A percentile compares a stretch with the other conserved stretches of the same genome.
Conservation (phyloP, 148 eudicot genomes). For the Rhododendron ovatum region DNA sequence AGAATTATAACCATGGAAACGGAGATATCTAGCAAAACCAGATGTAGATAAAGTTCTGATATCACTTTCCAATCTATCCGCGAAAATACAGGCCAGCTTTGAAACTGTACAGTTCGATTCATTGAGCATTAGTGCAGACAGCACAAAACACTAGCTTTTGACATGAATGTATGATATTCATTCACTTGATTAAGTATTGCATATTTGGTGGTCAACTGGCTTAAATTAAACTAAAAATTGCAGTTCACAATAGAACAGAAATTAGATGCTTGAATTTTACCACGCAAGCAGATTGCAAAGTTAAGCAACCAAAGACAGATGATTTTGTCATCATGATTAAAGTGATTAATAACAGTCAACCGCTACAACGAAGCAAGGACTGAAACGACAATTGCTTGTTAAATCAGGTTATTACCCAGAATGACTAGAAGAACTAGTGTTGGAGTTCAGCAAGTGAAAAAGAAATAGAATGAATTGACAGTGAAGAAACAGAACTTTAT, state of each 20-base stretch:
- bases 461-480: not conserved
- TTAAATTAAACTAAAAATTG: not conserved
- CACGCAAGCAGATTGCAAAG: not conserved
- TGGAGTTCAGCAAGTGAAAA: not conserved
- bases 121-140: not conserved
- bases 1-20: not conserved
- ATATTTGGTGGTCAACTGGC: not conserved
- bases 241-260: not conserved
- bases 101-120: not conserved
- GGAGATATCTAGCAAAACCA: not conserved
- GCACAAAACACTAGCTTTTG: not conserved
- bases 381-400: not conserved
- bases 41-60: not conserved
- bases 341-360: not conserved
- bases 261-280: not conserved
- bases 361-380: not conserved
- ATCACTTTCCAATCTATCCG: not conserved
- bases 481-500: slow-evolving; percentile 15
- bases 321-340: not conserved
- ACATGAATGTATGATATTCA: not conserved
- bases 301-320: not conserved
- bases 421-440: not conserved
- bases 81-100: not conserved
- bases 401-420: not conserved
- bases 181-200: not conserved